Evolutionary conservation across 1,139 yeast species (phyloP).

Genomic region (Debaryomyces psychrophilus): DNA sequence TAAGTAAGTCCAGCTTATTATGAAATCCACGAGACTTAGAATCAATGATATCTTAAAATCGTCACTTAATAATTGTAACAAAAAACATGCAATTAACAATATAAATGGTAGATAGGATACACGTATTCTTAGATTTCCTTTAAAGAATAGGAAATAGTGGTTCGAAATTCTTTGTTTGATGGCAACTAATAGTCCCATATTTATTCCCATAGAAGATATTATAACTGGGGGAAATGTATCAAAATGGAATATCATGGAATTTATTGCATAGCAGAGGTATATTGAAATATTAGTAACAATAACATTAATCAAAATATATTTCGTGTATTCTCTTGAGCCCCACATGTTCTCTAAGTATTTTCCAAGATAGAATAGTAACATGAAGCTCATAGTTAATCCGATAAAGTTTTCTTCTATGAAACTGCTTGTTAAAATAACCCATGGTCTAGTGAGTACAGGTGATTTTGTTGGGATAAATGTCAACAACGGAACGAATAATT

Average conservation of each 20-base stretch:
- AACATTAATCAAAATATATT: constrained; percentile 29
- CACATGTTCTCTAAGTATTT: constrained; percentile 42
- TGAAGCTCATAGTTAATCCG: constrained; percentile 30
- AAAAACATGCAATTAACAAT: constrained; percentile 21
- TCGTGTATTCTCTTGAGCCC: constrained; percentile 39
- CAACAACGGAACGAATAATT: constrained; percentile 42
- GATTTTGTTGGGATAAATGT: constrained; percentile 45
- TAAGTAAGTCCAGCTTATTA: constrained; percentile 45
- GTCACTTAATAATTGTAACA: constrained; percentile 29
- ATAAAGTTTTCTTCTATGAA: constrained; percentile 40
- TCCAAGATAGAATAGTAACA: constrained; percentile 38
- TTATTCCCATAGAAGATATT: constrained; percentile 39
- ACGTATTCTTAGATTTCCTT: constrained; percentile 41
- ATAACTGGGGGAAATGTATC: constrained; percentile 44
- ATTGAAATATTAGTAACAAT: constrained; percentile 37
- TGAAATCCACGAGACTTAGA: constrained; percentile 33
- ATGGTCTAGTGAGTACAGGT: constrained; percentile 40
- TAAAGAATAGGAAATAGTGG: constrained; percentile 45
- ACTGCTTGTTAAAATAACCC: constrained; percentile 42
- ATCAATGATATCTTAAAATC: constrained; percentile 33
- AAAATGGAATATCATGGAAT: constrained; percentile 30
- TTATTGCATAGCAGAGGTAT: constrained; percentile 38
- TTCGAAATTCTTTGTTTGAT: constrained; percentile 48
- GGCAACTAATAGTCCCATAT: constrained; percentile 47
- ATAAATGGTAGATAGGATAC: constrained; percentile 45